Conservation (phyloP, 805 yeast genomes). For the Metschnikowia arizonensis region DNA sequence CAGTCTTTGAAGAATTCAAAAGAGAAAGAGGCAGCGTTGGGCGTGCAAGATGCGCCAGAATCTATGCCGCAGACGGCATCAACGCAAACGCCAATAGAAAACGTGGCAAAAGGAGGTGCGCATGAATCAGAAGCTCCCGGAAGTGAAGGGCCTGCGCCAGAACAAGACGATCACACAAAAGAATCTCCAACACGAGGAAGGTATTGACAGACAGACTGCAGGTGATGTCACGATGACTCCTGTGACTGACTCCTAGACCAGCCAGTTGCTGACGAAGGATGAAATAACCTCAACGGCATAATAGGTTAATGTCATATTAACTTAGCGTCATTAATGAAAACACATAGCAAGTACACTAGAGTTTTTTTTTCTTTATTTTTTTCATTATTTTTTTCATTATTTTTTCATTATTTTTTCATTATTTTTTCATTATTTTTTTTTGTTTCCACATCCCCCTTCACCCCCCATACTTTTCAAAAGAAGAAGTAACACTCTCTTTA, state of each 20-base stretch:
- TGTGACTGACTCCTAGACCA: background rate
- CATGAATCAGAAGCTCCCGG: background rate
- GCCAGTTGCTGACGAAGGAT: background rate
- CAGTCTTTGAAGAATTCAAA: conserved; percentile 25
- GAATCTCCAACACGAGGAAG: conserved; percentile 1
- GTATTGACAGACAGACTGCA: background rate
- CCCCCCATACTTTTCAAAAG: no score
- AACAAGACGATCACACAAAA: conserved; percentile 5
- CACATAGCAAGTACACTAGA: background rate
- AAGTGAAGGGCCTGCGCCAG: conserved; percentile 3
- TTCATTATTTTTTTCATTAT: no score
- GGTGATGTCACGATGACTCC: conserved; percentile 1
- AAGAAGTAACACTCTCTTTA: background rate
- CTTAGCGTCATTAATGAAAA: background rate
- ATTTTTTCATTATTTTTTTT: no score
- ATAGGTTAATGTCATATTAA: background rate
- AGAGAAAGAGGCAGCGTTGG: conserved; percentile 13
- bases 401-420: no score
- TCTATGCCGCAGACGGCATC: background rate
- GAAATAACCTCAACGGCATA: background rate
- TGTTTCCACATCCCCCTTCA: no score
- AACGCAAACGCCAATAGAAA: conserved; percentile 10
- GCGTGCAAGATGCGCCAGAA: background rate
- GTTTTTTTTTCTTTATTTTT: no score
- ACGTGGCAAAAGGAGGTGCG: background rate